phyloP scores from a whole-genome alignment of 192 early-diverging fungal species.

The Linnemannia exigua region DNA sequence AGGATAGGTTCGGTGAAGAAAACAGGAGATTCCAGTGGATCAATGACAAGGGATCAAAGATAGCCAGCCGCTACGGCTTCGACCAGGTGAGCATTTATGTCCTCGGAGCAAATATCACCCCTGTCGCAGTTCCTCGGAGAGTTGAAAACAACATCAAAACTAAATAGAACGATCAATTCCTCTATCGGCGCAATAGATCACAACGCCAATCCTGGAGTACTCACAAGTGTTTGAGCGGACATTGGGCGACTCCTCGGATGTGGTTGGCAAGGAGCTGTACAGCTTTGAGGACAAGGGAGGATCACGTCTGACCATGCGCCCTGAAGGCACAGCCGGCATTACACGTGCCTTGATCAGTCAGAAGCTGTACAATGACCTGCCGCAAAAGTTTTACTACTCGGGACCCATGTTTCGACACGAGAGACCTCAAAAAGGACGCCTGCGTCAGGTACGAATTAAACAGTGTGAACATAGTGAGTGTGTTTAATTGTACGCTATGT shows the following conservation, averaged over 20 bases:
- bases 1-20: conserved; percentile 68
- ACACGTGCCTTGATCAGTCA: conserved; percentile 63
- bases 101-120: not conserved
- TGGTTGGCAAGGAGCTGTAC: conserved; percentile 80
- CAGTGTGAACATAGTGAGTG: not conserved
- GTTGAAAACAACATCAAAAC: not conserved
- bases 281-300: conserved; percentile 72
- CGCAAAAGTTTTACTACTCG: conserved; percentile 70
- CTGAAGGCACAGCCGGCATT: conserved; percentile 76
- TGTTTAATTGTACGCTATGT: not conserved
- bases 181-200: conserved; percentile 46
- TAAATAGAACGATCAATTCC: not conserved
- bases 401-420: conserved; percentile 82
- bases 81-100: conserved; percentile 50
- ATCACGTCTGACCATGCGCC: conserved; percentile 72
- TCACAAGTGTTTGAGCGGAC: conserved; percentile 73
- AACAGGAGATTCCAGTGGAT: conserved; percentile 63
- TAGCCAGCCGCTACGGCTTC: conserved; percentile 66
- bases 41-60: conserved; percentile 44
- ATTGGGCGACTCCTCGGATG: conserved; percentile 73
- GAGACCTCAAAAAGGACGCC: conserved; percentile 76
- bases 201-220: conserved; percentile 77
- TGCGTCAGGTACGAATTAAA: conserved; percentile 61
- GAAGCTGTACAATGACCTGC: conserved; percentile 57
- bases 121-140: not conserved